Base-by-base conservation (phyloP, 352 stramenopile species). In the Phytophthora meadii region DNA sequence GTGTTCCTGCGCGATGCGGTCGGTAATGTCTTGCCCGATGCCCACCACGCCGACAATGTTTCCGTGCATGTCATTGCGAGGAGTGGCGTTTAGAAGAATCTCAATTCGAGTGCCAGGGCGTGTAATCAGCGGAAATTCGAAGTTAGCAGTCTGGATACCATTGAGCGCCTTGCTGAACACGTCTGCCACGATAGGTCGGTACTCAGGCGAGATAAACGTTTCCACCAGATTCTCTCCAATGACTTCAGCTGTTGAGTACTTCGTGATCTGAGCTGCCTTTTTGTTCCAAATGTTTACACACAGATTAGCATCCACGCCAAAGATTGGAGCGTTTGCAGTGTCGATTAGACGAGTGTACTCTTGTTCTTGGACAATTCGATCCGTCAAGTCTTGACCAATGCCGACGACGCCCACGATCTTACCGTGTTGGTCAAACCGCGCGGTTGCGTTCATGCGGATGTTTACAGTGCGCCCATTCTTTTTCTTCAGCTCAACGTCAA, bases 241-340 rank as follows among this genome's bases (percentile, higher is more conserved):
- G 0, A 94, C 87, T 59, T 97, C 87, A 22, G 78, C 72, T 3
- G 77, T 92, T 11, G 79, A 79, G 70, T 94, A 92, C 37, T 93
- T 85, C 19, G 90, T 95, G 57, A 97, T 92, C 44, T 98, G 81
- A 0, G 83, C 87, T 10, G 88, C 91, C 63, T 97, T 97, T 53
- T 96, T 87, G 74, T 98, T 97, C 92, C 92, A 96, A 62, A 96
- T 96, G 59, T 97, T 97, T 11, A 97, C 91, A 42, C 87, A 92
- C 5, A 95, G 72, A 40, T 94, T 82, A 0, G 74, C 72, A 70
- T 98, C 90, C n/a, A 97, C 87, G 45, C 90, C 92, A 65, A 98
- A 97, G 48, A 97, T 97, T 4, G 91, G 88, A 11, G 88, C 87
- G 53, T 98, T 97, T 0, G 92, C 90, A 28, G 83, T 97, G 48